A percentile compares a stretch with the other conserved stretches of the same genome.
Evolutionary conservation across 768 basidiomycete species (phyloP).

Genomic region (Kondoa malvinella): DNA sequence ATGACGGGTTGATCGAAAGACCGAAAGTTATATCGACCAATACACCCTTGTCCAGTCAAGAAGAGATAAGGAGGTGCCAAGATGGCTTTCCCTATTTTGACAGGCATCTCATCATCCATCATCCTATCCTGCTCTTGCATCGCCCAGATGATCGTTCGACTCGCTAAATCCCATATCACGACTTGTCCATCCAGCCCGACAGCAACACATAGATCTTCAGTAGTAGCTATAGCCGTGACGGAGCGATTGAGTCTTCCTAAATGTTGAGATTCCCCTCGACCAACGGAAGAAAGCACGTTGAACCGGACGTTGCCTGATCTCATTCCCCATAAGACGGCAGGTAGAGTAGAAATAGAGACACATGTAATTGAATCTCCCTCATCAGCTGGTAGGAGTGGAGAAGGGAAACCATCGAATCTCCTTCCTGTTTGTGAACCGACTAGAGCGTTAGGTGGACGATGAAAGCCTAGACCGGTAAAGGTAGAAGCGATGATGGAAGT

Average conservation of each 20-base stretch:
- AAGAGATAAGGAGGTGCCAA: neutral
- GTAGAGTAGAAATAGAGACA: slow-evolving; percentile 8
- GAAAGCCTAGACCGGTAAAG: slow-evolving; percentile 7
- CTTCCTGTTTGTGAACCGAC: slow-evolving; percentile 3
- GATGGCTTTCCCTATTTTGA: neutral
- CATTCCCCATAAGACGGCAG: neutral
- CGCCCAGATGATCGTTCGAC: neutral
- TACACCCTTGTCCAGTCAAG: neutral
- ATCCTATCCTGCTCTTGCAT: neutral
- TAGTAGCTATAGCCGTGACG: neutral
- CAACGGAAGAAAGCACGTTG: neutral
- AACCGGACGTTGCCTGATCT: neutral
- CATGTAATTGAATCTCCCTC: slow-evolving; percentile 10
- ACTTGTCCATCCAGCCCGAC: slow-evolving; percentile 7
- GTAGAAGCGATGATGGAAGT: slow-evolving; percentile 12
- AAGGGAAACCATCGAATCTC: slow-evolving; percentile 1
- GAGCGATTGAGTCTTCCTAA: slow-evolving; percentile 5
- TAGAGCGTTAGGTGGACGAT: neutral
- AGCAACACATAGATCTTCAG: slow-evolving; percentile 1
- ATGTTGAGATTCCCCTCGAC: slow-evolving; percentile 1
- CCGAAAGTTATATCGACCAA: too few relatives aligned
- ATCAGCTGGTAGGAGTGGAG: neutral
- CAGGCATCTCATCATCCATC: neutral
- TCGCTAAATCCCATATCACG: neutral
- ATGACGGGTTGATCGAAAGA: too few relatives aligned